These are phyloP conservation scores for Cyberlindnera veronae DNA, from an alignment of 805 yeast species.

Conservation along the genomic window DNA sequence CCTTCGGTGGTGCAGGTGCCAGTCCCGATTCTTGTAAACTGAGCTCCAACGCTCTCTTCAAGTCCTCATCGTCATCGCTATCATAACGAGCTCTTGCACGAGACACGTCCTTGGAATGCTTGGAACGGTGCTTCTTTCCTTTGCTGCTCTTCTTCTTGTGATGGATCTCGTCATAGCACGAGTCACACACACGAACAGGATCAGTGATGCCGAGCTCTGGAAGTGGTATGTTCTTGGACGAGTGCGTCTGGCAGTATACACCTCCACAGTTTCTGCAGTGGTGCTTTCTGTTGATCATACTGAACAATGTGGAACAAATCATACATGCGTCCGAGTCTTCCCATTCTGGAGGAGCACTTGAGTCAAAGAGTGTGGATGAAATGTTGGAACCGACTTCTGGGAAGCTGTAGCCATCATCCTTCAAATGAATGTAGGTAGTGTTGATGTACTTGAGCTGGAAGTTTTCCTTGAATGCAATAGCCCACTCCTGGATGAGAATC, in stretches of 20 bases:
- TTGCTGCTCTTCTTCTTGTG: conserved; percentile 32
- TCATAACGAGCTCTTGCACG: conserved; percentile 25
- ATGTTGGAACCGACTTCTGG: conserved; percentile 44
- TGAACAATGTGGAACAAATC: conserved; percentile 80
- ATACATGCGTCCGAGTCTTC: conserved; percentile 92
- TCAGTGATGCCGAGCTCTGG: conserved; percentile 83
- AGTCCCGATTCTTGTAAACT: conserved; percentile 62
- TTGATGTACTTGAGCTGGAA: conserved; percentile 62
- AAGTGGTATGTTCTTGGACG: conserved; percentile 65
- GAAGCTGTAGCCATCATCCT: conserved; percentile 61
- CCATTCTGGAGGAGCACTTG: conserved; percentile 97
- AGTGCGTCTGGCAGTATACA: conserved; percentile 81
- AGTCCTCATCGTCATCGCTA: conserved; percentile 69
- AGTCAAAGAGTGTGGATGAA: conserved; percentile 61
- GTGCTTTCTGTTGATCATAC: conserved; percentile 85
- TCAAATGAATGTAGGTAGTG: conserved; percentile 55
- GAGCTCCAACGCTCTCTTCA: conserved; percentile 72
- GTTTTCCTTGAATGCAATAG: conserved; percentile 65
- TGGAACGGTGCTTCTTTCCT: conserved; percentile 20
- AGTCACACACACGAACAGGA: conserved; percentile 92
- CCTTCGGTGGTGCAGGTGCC: conserved; percentile 27
- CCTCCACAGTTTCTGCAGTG: conserved; percentile 98
- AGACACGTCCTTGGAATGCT: conserved; percentile 25
- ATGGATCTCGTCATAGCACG: conserved; percentile 66
- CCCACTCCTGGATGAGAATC: conserved; percentile 73